Evolutionary conservation across 352 stramenopile species (phyloP).

Genomic region (Pythium periplocum): DNA sequence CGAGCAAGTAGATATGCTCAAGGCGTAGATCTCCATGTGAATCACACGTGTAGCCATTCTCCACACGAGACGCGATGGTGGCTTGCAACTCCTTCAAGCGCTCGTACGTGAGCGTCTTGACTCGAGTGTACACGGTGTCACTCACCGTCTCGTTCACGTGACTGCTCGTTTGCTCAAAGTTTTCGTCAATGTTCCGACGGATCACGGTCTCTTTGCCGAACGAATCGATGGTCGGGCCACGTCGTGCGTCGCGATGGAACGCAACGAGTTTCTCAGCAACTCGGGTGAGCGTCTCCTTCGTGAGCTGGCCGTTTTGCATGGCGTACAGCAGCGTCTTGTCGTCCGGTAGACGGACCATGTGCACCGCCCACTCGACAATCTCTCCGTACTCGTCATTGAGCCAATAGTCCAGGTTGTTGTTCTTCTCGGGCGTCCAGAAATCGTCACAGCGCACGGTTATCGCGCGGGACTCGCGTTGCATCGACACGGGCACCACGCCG

Average conservation of each 20-base stretch:
- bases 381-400: conserved; percentile 58
- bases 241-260: conserved; percentile 52
- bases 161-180: conserved; percentile 50
- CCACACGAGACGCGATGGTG: conserved; percentile 38
- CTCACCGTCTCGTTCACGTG: conserved; percentile 48
- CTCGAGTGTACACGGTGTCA: conserved; percentile 36
- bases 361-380: conserved; percentile 74
- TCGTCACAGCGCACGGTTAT: conserved; percentile 58
- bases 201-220: conserved; percentile 52
- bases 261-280: conserved; percentile 42
- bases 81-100: conserved; percentile 35
- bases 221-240: conserved; percentile 45
- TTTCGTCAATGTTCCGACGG: conserved; percentile 63
- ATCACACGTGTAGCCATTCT: conserved; percentile 59
- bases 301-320: conserved; percentile 30
- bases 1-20: conserved; percentile 57
- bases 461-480: conserved; percentile 42
- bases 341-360: conserved; percentile 62
- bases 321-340: conserved; percentile 38
- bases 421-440: conserved; percentile 65
- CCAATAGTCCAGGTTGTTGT: conserved; percentile 52
- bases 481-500: conserved; percentile 61
- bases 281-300: conserved; percentile 25
- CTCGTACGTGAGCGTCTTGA: conserved; percentile 47
- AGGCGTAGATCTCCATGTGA: conserved; percentile 61